Evolutionary conservation across 768 basidiomycete genomes (phyloP).

Genomic region (Artomyces pyxidatus): DNA sequence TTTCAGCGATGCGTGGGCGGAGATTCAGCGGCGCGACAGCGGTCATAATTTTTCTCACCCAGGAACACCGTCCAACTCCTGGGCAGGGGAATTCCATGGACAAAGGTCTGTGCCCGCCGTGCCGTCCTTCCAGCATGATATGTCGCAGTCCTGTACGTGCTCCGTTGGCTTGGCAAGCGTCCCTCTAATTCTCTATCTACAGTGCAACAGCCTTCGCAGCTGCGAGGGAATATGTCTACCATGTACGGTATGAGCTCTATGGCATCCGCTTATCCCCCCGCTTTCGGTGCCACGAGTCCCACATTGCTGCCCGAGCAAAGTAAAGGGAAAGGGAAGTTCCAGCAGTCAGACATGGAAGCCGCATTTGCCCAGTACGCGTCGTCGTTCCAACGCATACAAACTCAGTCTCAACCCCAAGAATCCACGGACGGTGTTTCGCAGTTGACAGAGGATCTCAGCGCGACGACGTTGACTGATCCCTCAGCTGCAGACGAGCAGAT

Average conservation of each 20-base stretch:
- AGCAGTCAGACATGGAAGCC: slow-evolving; percentile 77
- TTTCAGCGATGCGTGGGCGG: slow-evolving; percentile 10
- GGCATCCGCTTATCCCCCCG: slow-evolving; percentile 13
- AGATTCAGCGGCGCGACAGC: slow-evolving; percentile 1
- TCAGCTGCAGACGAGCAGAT: too few species aligned
- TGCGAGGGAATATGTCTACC: slow-evolving; percentile 4
- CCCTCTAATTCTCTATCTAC: not conserved
- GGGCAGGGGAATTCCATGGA: slow-evolving; percentile 20
- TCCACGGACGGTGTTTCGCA: slow-evolving; percentile 37
- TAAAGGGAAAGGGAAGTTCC: slow-evolving; percentile 74
- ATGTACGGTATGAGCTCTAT: slow-evolving; percentile 17
- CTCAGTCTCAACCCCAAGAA: slow-evolving; percentile 22
- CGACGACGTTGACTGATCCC: slow-evolving; percentile 17
- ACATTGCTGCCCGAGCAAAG: slow-evolving; percentile 21
- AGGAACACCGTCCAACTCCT: not conserved
- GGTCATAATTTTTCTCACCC: not conserved
- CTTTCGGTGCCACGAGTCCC: slow-evolving; percentile 10
- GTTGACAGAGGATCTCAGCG: slow-evolving; percentile 32
- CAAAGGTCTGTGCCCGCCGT: not conserved
- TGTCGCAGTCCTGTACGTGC: not conserved
- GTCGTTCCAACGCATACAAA: slow-evolving; percentile 38
- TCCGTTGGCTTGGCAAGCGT: not conserved
- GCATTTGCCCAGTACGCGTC: slow-evolving; percentile 65
- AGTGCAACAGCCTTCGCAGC: slow-evolving; percentile 8
- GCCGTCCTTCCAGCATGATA: not conserved